phyloP scores from a whole-genome alignment of 257 asterid species.

The Euphrasia confusa region DNA sequence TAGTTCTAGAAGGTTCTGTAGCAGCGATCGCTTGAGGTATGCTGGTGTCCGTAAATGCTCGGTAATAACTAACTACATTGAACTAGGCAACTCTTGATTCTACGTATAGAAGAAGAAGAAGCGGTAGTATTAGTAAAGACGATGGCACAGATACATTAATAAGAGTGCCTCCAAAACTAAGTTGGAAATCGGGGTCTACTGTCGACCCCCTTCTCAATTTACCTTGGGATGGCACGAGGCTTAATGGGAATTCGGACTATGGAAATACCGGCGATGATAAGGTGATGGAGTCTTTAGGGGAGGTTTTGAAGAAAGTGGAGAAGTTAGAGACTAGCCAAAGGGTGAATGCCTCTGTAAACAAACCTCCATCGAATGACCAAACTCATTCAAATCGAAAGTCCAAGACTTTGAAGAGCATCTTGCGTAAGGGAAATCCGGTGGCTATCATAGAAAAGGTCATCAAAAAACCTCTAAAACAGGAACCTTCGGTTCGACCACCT shows the following conservation, averaged over 20 bases:
- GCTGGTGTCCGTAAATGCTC: conserved; percentile 62
- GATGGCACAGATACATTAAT: conserved; percentile 47
- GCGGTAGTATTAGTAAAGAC: conserved; percentile 26
- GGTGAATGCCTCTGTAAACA: conserved; percentile 36
- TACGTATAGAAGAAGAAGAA: conserved; percentile 42
- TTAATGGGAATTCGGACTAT: conserved; percentile 32
- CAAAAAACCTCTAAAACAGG: conserved; percentile 45
- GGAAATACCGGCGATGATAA: conserved; percentile 50
- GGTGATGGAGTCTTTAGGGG: conserved; percentile 69
- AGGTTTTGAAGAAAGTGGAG: conserved; percentile 83
- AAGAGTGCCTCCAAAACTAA: conserved; percentile 63
- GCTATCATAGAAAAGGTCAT: conserved; percentile 52
- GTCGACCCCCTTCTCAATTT: conserved; percentile 35
- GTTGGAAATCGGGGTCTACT: conserved; percentile 46
- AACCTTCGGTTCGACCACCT: conserved; percentile 42
- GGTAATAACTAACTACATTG: conserved; percentile 52
- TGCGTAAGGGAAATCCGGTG: conserved; percentile 91
- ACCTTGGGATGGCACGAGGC: conserved; percentile 41
- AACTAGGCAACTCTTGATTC: conserved; percentile 66
- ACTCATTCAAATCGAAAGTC: conserved; percentile 38
- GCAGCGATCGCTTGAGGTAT: conserved; percentile 55
- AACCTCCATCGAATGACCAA: conserved; percentile 32
- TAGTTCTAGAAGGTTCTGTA: conserved; percentile 45
- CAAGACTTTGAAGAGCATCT: conserved; percentile 72
- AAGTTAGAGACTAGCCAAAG: conserved; percentile 52